phyloP scores from a whole-genome alignment of 2,329 filamentous ascomycete genomes.

The Botryotinia calthae region DNA sequence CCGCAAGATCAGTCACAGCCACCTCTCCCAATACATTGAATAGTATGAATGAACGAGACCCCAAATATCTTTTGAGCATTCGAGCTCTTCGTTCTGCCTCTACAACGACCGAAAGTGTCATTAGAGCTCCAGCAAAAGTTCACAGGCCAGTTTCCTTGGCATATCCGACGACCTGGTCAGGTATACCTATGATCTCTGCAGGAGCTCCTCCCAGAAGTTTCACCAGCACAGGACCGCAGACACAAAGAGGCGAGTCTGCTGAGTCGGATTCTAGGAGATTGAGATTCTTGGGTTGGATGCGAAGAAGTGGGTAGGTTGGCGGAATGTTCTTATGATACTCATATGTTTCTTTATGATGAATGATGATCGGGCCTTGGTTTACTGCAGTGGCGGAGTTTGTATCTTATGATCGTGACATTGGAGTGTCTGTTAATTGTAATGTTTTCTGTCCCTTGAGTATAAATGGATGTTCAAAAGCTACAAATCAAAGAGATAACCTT shows the following conservation, averaged over 20 bases:
- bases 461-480: background rate
- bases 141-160: background rate
- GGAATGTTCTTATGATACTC: background rate
- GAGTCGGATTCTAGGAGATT: background rate
- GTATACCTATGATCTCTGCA: background rate
- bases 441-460: background rate
- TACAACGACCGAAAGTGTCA: background rate
- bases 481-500: background rate
- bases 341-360: background rate
- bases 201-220: background rate
- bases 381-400: background rate
- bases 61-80: slow-evolving; percentile 27
- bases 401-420: background rate
- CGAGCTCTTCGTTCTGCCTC: slow-evolving; percentile 22
- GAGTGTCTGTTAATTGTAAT: background rate
- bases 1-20: background rate
- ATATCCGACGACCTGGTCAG: background rate
- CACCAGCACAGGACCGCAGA: background rate
- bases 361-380: background rate
- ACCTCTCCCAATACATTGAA: slow-evolving; percentile 29
- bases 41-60: slow-evolving; percentile 30
- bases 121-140: background rate
- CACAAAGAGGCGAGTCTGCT: background rate
- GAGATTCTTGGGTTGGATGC: background rate
- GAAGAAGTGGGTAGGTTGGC: background rate